Percentiles rank a stretch among this genome's conserved stretches.
Conservation (phyloP, 306 rosid species). For the Mimosa pudica region DNA sequence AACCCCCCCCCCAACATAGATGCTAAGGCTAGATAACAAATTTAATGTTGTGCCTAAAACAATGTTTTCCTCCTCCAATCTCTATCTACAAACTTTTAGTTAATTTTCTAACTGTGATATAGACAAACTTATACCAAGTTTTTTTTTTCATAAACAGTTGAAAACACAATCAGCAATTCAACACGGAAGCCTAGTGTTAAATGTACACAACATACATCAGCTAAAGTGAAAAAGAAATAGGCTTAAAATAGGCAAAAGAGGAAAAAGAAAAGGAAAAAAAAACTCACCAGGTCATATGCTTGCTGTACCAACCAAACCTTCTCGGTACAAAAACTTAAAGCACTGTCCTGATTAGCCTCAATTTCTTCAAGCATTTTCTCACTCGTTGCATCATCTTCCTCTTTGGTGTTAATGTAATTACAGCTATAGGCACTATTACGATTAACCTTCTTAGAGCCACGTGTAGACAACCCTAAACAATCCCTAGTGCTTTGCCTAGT, state of each 20-base stretch:
- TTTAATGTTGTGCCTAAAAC: background rate
- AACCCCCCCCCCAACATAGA: background rate
- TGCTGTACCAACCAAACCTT: conserved; percentile 91
- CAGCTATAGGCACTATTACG: conserved; percentile 31
- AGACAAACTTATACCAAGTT: background rate
- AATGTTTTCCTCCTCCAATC: background rate
- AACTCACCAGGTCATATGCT: conserved; percentile 82
- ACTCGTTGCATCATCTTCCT: conserved; percentile 63
- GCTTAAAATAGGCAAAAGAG: background rate
- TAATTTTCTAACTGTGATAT: background rate
- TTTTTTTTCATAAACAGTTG: background rate
- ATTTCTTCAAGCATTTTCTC: conserved; percentile 79
- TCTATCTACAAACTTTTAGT: background rate
- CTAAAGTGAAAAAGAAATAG: background rate
- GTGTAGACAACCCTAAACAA: conserved; percentile 83
- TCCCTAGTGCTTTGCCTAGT: conserved; percentile 86
- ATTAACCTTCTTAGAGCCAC: conserved; percentile 73
- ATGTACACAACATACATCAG: background rate
- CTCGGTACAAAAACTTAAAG: conserved; percentile 86
- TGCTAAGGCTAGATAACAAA: background rate
- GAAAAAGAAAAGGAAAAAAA: background rate
- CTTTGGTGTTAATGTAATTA: conserved; percentile 42
- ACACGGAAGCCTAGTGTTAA: background rate
- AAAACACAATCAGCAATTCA: background rate
- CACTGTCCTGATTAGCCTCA: conserved; percentile 77